Evolutionary conservation across 306 rosid genomes (phyloP), one percentile per base, ranked within the genome.

Genomic region (Castanea mollissima): DNA sequence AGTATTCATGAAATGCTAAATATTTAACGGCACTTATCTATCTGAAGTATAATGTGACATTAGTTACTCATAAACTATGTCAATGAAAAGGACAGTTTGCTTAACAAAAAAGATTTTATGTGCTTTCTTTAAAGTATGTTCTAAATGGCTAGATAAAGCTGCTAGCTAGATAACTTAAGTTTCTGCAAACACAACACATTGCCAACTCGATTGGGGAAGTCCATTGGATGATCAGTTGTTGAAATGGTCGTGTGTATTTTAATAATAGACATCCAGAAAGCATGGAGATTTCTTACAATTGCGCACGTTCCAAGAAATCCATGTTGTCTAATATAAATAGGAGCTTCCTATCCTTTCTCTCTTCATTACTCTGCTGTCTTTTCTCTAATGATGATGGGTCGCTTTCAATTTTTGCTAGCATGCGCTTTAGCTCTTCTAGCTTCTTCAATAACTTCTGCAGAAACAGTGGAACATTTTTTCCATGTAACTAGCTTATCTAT

Each of bases 391-490:
- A 64, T 16, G 44, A 64, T 31, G 46, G 21, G 21, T 0, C 13
- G 21, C 41, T 31, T 64, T 31, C 70, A 5, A 41, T 6, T 70
- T 70, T 38, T 46, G 16, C 4, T 70, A 20, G 55, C 74, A 70
- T 70, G 55, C 6, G 27, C 55, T 56, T 65, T 82, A 6, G 77
- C 58, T 34, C 77, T 82, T 69, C 67, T 79, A 27, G 77, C 84
- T 64, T 79, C 84, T 15, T 83, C 86, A 74, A 1, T 73, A n/a
- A 55, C 72, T 68, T 83, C 80, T 14, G 89, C 80, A 51, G 69
- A 82, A 31, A 73, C 69, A 3, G 83, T 82, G 59, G 80, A 86
- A 78, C 89, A 82, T 63, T 23, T 77, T 52, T 86, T 86, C 54
- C 3, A 31, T 9, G 89, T 82, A 82, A 73, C 4, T 64, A 31